Evolutionary conservation across 1,284 basidiomycete genomes (phyloP).

Genomic region (Porogramme epimiltina): DNA sequence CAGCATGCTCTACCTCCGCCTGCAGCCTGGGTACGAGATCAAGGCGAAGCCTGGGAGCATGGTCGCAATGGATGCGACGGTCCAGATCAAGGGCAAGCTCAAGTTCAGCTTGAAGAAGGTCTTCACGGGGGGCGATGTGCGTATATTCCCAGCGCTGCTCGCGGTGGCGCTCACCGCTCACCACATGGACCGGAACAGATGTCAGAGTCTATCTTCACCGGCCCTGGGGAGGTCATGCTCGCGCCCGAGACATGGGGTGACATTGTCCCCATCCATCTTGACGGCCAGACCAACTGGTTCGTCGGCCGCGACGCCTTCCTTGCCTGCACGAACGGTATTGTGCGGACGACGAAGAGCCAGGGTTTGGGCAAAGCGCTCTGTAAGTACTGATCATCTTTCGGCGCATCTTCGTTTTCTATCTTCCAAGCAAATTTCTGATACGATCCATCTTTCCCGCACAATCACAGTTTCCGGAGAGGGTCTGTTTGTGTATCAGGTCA

Average conservation of each 20-base stretch:
- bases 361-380: slow-evolving; percentile 33
- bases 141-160: not conserved
- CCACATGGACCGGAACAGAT: slow-evolving; percentile 17
- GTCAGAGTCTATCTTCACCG: slow-evolving; percentile 31
- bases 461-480: slow-evolving; percentile 36
- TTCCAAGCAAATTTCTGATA: not conserved
- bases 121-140: slow-evolving; percentile 30
- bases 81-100: slow-evolving; percentile 35
- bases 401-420: not conserved
- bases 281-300: slow-evolving; percentile 30
- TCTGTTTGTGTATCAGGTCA: slow-evolving; percentile 30
- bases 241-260: slow-evolving; percentile 38
- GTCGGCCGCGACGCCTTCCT: slow-evolving; percentile 36
- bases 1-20: slow-evolving; percentile 31
- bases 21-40: slow-evolving; percentile 31
- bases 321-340: slow-evolving; percentile 29
- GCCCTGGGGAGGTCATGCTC: slow-evolving; percentile 35
- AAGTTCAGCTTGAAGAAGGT: slow-evolving; percentile 34
- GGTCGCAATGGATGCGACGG: slow-evolving; percentile 35
- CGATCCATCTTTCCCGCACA: not conserved
- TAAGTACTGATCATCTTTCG: too few species aligned
- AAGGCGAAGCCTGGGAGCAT: slow-evolving; percentile 36
- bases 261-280: slow-evolving; percentile 32
- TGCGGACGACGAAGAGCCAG: slow-evolving; percentile 30
- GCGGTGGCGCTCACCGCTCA: too few species aligned